Conservation (phyloP, 2,329 filamentous ascomycete species). For the Cytospora schulzeri region DNA sequence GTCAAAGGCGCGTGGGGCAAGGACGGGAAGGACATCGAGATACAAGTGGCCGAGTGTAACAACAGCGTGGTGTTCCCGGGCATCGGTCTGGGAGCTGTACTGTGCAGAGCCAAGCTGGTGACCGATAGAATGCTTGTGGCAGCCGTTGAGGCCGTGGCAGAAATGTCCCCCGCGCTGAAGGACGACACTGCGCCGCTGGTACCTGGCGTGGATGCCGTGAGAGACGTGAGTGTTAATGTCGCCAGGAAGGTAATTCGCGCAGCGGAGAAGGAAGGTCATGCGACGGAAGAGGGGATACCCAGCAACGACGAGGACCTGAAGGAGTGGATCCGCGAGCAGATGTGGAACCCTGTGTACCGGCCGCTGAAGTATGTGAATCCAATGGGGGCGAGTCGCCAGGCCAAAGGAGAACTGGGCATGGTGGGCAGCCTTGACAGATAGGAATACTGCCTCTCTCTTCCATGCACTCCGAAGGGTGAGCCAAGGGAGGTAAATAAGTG, state of each 20-base stretch:
- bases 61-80: conserved; percentile 85
- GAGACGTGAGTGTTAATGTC: conserved; percentile 76
- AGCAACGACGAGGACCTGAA: conserved; percentile 56
- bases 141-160: conserved; percentile 72
- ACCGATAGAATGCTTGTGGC: conserved; percentile 81
- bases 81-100: conserved; percentile 77
- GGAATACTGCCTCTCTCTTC: background rate
- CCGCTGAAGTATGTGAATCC: conserved; percentile 60
- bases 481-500: background rate
- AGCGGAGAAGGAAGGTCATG: conserved; percentile 69
- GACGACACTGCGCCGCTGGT: conserved; percentile 68
- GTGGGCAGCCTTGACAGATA: conserved; percentile 42
- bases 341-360: conserved; percentile 76
- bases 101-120: conserved; percentile 67
- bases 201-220: conserved; percentile 74
- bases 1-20: conserved; percentile 63
- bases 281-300: conserved; percentile 67
- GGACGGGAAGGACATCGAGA: conserved; percentile 46
- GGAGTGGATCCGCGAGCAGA: conserved; percentile 75
- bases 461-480: background rate
- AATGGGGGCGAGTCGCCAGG: conserved; percentile 55
- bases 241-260: conserved; percentile 74
- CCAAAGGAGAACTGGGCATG: conserved; percentile 60
- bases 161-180: conserved; percentile 67
- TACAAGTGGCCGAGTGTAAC: conserved; percentile 76